Base-by-base conservation (phyloP, 2,329 filamentous ascomycete genomes). In the Ilyonectria robusta region DNA sequence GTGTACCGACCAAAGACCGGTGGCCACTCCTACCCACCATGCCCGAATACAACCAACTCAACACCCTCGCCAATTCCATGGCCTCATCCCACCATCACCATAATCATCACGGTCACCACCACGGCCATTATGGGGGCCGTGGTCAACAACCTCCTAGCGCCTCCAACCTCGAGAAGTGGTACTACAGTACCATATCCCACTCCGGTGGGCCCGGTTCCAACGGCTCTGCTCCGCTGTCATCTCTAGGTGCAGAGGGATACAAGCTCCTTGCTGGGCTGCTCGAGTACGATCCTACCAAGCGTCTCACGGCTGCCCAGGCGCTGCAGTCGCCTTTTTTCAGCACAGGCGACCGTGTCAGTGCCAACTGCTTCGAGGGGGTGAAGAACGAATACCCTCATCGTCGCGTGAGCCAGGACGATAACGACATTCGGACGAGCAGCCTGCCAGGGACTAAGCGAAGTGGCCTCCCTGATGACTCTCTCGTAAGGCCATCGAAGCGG, bases 381-480 rank as follows among this genome's bases (percentile, higher is more conserved):
- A 94, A 94, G 81, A 90, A 90, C 69, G 94, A 96, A 76, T 99
- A 99, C 79, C 96, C 96, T 0, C 91, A 94, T 76, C 88, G 96
- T 8, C 89, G 95, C 55, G 95, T 99, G 46, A 97, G 93, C 74
- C 92, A 97, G 75, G 96, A 99, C 76, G 94, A 98, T 78, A 97
- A 97, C 75, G 96, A 98, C 80, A 98, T 98, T 63, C 87, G 94
- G n/a, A 95, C 93, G 0, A 91, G 92, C 48, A 97, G 94, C 79
- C 81, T 98, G 40, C 94, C 95, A 0, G 96, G 95, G 0, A 97
- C 95, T 0, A 98, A 98, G 83, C 86, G 95, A 66, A 95, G 92
- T 70, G 95, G 93, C 0, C 78, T 97, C 46, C 93, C 92, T 0
- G 95, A 98, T 76, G 95, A 98, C 59, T 84, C 84, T 19, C 77